Conservation (phyloP, 192 early-diverging fungal genomes). For the Ramicandelaber brevisporus region DNA sequence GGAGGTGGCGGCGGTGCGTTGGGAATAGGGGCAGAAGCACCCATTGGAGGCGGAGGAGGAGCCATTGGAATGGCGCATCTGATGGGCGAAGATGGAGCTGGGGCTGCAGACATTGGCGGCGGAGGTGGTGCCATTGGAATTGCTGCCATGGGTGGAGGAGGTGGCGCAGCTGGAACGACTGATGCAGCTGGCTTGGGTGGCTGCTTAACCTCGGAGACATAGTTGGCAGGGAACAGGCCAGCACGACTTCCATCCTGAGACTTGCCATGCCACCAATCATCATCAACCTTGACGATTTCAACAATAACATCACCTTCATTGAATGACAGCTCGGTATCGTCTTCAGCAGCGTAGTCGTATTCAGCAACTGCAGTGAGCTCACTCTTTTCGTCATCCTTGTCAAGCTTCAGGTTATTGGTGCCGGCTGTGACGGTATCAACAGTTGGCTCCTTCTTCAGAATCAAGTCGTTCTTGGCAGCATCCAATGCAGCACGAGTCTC, state of each 20-base stretch:
- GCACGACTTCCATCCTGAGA: slow-evolving; percentile 39
- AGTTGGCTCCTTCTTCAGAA: no score
- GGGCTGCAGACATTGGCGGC: slow-evolving; percentile 1
- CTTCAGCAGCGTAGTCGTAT: slow-evolving; percentile 50
- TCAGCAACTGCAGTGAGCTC: slow-evolving; percentile 34
- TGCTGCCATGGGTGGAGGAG: slow-evolving; percentile 1
- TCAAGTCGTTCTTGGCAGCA: no score
- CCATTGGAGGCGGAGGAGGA: not conserved
- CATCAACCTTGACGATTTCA: slow-evolving; percentile 54
- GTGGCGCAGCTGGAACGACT: not conserved
- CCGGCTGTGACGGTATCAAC: no score
- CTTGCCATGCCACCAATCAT: slow-evolving; percentile 82
- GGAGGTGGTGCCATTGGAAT: slow-evolving; percentile 3
- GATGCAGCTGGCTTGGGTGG: slow-evolving; percentile 2
- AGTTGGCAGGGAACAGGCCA: slow-evolving; percentile 66
- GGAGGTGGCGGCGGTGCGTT: no score
- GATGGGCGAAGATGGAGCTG: not conserved
- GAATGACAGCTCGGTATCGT: slow-evolving; percentile 65
- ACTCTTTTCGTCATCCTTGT: slow-evolving; percentile 5
- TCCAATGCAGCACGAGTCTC: no score
- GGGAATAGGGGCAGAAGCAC: no score
- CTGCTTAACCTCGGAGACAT: slow-evolving; percentile 25
- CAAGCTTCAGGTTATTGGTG: slow-evolving; percentile 1
- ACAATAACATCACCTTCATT: slow-evolving; percentile 58
- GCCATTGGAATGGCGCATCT: slow-evolving; percentile 1